phyloP scores from a whole-genome alignment of 495 filamentous ascomycete species.

The Talaromyces liani region DNA sequence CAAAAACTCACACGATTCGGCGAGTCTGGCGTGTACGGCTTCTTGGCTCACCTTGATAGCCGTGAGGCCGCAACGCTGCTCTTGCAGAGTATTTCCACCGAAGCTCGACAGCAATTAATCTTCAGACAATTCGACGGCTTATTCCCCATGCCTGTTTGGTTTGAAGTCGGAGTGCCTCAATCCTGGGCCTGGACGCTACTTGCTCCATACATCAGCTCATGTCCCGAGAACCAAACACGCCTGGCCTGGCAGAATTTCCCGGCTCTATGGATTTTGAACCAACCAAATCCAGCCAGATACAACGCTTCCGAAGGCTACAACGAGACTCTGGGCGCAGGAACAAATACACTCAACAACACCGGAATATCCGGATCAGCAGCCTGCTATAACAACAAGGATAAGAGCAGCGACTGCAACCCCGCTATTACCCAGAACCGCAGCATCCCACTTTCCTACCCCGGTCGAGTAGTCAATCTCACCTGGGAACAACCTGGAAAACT shows the following conservation, averaged over 20 bases:
- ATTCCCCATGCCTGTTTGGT: conserved; percentile 82
- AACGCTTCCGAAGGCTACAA: conserved; percentile 41
- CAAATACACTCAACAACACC: conserved; percentile 24
- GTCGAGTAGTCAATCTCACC: conserved; percentile 58
- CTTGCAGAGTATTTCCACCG: conserved; percentile 70
- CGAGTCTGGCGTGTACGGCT: conserved; percentile 79
- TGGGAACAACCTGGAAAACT: conserved; percentile 66
- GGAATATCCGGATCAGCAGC: conserved; percentile 29
- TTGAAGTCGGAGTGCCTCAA: conserved; percentile 73
- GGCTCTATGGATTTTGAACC: conserved; percentile 62
- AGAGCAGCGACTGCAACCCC: conserved; percentile 50
- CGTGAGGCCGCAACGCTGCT: conserved; percentile 68
- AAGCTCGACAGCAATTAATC: conserved; percentile 80
- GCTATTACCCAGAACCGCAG: conserved; percentile 60
- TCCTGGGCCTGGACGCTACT: conserved; percentile 84
- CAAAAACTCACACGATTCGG: conserved; percentile 80
- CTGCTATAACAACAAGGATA: conserved; percentile 44
- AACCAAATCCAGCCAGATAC: conserved; percentile 61
- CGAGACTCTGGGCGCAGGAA: conserved; percentile 25
- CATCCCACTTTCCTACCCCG: conserved; percentile 65
- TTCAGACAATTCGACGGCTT: conserved; percentile 83
- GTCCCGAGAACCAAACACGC: conserved; percentile 65
- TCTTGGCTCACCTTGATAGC: conserved; percentile 72
- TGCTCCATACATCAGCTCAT: conserved; percentile 76
- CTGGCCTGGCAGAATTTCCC: conserved; percentile 90